These are phyloP conservation scores for Rosellinia necatrix DNA, from an alignment of 2,329 filamentous ascomycete species.

Conservation along the genomic window DNA sequence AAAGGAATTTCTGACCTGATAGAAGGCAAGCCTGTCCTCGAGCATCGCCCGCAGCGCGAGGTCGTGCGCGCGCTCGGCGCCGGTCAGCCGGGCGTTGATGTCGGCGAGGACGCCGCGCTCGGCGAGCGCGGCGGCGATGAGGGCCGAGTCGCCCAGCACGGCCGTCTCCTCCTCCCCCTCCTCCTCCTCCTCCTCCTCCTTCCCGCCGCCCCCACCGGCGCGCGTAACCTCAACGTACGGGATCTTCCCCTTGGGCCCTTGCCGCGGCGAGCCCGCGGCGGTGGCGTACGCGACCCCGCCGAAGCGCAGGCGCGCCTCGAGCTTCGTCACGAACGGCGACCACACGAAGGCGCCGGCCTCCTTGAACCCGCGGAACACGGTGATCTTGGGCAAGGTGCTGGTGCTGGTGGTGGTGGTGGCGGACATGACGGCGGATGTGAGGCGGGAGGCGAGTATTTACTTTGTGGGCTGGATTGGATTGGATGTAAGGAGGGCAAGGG, in stretches of 20 bases:
- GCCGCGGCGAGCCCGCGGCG: conserved; percentile 49
- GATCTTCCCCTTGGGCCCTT: conserved; percentile 62
- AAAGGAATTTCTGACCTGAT: conserved; percentile 44
- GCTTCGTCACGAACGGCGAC: conserved; percentile 67
- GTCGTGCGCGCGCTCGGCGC: conserved; percentile 51
- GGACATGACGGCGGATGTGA: conserved; percentile 6
- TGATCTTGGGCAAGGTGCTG: conserved; percentile 37
- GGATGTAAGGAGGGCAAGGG: too few relatives aligned
- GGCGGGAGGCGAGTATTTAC: too few relatives aligned
- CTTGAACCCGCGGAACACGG: conserved; percentile 56
- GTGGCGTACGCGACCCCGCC: conserved; percentile 51
- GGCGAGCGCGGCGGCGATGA: conserved; percentile 57
- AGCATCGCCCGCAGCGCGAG: conserved; percentile 57
- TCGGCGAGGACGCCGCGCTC: conserved; percentile 49
- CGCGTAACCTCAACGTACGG: conserved; percentile 61
- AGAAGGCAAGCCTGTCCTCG: conserved; percentile 66
- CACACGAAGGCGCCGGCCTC: conserved; percentile 51
- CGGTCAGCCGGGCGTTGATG: conserved; percentile 51
- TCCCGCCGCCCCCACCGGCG: not conserved
- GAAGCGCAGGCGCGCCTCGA: conserved; percentile 65
- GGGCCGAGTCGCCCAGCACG: conserved; percentile 54
- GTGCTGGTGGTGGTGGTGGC: too few relatives aligned
- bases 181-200: not conserved
- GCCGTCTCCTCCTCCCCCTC: not conserved
- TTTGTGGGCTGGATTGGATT: too few relatives aligned